phyloP scores from a whole-genome alignment of 75 land plant genomes.

The Cupressus sempervirens region DNA sequence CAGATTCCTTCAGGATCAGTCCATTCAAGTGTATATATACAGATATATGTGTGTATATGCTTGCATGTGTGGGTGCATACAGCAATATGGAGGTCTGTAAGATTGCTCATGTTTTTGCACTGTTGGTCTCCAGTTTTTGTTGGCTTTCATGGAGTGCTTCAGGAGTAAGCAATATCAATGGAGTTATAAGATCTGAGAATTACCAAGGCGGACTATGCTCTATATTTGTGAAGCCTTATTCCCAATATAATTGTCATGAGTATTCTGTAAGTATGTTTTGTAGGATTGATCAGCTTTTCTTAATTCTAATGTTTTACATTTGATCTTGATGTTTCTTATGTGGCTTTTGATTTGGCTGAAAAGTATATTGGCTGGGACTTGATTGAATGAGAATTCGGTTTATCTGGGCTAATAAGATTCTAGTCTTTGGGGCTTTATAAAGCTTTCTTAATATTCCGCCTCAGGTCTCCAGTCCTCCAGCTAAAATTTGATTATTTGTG shows the following conservation, averaged over 20 bases:
- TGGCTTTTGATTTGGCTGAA: neutral
- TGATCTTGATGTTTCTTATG: neutral
- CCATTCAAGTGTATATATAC: neutral
- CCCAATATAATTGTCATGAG: conserved; percentile 23
- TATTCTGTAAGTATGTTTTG: conserved; percentile 13
- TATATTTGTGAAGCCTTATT: conserved; percentile 2
- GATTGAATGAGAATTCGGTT: too few species aligned
- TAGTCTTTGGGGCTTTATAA: too few species aligned
- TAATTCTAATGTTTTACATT: neutral
- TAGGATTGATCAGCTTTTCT: too few species aligned
- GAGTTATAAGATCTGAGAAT: neutral
- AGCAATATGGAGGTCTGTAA: neutral
- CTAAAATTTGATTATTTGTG: too few species aligned
- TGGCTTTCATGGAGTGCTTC: neutral
- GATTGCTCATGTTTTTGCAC: neutral
- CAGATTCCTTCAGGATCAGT: neutral
- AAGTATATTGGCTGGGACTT: too few species aligned
- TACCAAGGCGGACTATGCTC: neutral
- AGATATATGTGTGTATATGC: neutral
- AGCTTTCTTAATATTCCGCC: too few species aligned
- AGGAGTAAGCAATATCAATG: neutral
- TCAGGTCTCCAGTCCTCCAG: too few species aligned
- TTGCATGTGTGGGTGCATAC: neutral
- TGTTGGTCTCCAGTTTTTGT: neutral
- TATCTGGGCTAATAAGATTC: too few species aligned